Conservation (phyloP, 257 asterid species). For the Cynanchum wilfordii region DNA sequence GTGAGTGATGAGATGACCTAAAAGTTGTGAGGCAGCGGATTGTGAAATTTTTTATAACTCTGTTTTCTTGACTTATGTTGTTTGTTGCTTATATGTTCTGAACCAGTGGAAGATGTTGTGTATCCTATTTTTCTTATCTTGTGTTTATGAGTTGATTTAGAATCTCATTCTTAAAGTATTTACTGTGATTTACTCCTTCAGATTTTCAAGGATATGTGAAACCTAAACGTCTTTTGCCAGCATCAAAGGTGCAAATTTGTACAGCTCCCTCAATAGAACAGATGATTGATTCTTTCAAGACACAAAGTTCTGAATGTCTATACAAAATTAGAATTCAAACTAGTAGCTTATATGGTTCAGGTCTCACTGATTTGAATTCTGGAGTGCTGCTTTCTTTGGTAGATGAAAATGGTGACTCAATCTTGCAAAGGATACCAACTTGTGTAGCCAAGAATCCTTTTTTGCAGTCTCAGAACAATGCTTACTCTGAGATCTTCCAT, state of each 20-base stretch:
- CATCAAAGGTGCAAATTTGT: constrained; percentile 35
- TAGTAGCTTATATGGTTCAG: constrained; percentile 60
- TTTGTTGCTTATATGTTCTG: not conserved
- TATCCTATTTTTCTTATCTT: not conserved
- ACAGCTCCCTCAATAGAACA: constrained; percentile 34
- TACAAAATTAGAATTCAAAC: constrained; percentile 63
- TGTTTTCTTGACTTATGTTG: not conserved
- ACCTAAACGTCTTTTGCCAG: constrained; percentile 62
- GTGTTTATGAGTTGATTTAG: not conserved
- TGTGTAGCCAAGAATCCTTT: constrained; percentile 16
- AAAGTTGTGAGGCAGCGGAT: not conserved
- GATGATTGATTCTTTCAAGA: constrained; percentile 22
- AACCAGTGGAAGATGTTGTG: not conserved
- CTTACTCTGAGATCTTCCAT: constrained; percentile 28
- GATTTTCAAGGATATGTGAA: constrained; percentile 84
- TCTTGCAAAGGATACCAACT: constrained; percentile 67
- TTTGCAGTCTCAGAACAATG: constrained; percentile 26
- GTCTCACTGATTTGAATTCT: constrained; percentile 51
- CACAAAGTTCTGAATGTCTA: constrained; percentile 24
- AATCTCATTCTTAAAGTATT: not conserved
- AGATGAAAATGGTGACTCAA: constrained; percentile 70
- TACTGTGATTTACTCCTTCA: constrained; percentile 14
- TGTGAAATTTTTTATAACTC: not conserved
- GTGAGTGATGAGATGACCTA: not conserved
- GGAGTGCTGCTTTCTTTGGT: constrained; percentile 66